Evolutionary conservation across 768 basidiomycete genomes (phyloP), one percentile per base, ranked within the genome.

Genomic region (Lentinus brumalis): DNA sequence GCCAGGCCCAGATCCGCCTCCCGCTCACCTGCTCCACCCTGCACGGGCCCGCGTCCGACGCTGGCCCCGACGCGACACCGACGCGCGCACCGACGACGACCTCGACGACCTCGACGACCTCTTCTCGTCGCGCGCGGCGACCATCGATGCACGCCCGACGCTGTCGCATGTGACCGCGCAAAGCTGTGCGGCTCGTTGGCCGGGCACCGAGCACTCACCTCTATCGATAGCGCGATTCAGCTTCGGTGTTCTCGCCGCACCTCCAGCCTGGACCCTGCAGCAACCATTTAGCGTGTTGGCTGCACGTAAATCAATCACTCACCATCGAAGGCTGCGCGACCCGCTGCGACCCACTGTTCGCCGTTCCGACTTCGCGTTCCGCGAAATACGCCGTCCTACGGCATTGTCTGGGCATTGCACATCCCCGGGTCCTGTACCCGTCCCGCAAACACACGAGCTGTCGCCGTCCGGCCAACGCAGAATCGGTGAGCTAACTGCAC

Each of bases 1-100:
- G 15, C 38, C 40, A 26, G 49, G 42, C 56, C 56, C 42, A 61
- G 60, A 31, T 50, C 50, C 49, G 42, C 16, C 46, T 29, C 52
- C 18, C 12, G 32, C 41, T 42, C 31, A 45, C 18, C 16, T 18
- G 6, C 35, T n/a, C 11, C 9, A 38, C n/a, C 26, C 57, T 6
- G 18, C 44, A 4, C 50, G 18, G 7, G 11, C 30, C 32, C 12
- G 10, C 46, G 10, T 26, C 9, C 46, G 26, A 47, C 46, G 10
- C 26, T 26, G 9, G 12, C 46, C 6, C 18, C 29, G 6, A 10
- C 46, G 12, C 46, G 26, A 3, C 46, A 8, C 26, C 46, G 18
- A 18, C 46, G 21, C 46, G 3, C 29, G 2, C 8, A 2, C 18
- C 2, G 12, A 18, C 12, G 21, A 26, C 29, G 3, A 12, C 21